Evolutionary conservation across 805 yeast genomes (phyloP), one percentile per base, ranked within the genome.

Genomic region (Dipodascopsis tothii): DNA sequence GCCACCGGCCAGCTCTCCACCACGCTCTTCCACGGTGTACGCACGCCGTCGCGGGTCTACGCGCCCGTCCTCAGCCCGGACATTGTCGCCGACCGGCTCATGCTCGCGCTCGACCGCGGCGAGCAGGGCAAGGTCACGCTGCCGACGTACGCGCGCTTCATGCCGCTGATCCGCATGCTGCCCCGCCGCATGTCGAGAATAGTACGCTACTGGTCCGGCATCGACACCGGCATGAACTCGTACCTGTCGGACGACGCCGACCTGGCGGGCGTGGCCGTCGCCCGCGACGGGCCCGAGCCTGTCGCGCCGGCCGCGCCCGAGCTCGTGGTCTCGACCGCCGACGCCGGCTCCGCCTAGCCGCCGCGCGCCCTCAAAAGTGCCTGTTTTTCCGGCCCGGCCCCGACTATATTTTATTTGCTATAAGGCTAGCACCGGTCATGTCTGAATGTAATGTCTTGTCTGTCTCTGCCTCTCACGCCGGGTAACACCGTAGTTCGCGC

Each of bases 1-100:
- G 81, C 92, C 54, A 94, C 95, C 0, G 97, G 97, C 0, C 96
- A 88, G 60, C 62, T 88, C 50, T 73, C 71, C 39, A 87, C 96
- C 0, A 56, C 60, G 2, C 73, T 88, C 81, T 88, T 88, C 59
- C 67, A 69, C 14, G 79, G 80, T 1, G 84, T 88, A 3, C 50
- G 63, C 23, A 81, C 95, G 0, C 95, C 96, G 0, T 79, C 84
- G 16, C 64, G 70, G 2, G 48, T 80, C 3, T 60, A 87, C 4
- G 96, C 97, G 0, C 96, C 96, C 0, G 85, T 82, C 47, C 66
- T 87, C 30, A 80, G 80, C 18, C 86, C 94, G 0, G 57, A 58
- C 14, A 69, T 69, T 49, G 81, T 87, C 16, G 94, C 95, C 0
- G 58, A 58, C 2, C 67, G 68, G 28, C 72, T 88, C 3, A 64